Evolutionary conservation across 164 flowering plant genomes (phyloP), one percentile per base, ranked within the genome.

Genomic region (Saururus chinensis): DNA sequence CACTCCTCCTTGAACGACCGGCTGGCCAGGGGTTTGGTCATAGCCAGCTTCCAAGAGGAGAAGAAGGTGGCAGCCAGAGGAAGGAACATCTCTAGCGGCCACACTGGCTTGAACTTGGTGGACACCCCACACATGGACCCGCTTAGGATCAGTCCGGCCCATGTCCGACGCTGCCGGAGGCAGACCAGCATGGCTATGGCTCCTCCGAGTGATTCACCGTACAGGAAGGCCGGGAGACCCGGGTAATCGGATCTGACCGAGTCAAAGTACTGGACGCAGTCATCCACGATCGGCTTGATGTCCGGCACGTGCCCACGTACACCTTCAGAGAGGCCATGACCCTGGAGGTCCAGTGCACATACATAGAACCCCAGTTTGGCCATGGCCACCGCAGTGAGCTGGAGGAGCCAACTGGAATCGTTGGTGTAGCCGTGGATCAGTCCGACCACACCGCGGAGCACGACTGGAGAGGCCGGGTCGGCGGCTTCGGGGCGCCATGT

Each of bases 111-210:
- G 12, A 87, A 84, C 0, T 82, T 81, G 24, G 89, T 93, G 0
- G 95, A 84, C 40, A 92, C 86, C 64, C 65, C 79, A 59, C 98
- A 88, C 97, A 89, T 92, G 64, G 96, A 96, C 0, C 97, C 96
- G 7, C 77, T 79, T 62, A 90, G 68, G 40, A 90, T 60, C 0
- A 92, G 95, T 1, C 98, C 98, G 0, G 74, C 64, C 64, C 74
- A 70, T 0, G 60, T 54, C 2, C 73, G 79, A 17, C 20, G 11
- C 21, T 68, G 70, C 41, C 64, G 68, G 26, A 86, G 74, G 62
- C 83, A 85, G 37, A 86, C 77, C 75, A 89, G 37, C 1, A 88
- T 66, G 61, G 91, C 87, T 24, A 89, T 83, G 10, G 96, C 96
- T 11, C 91, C 96, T 14, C 49, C 49, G 1, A 42, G 12, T 2